phyloP scores from a whole-genome alignment of 1,139 yeast species.

The Protomyces inouyei region DNA sequence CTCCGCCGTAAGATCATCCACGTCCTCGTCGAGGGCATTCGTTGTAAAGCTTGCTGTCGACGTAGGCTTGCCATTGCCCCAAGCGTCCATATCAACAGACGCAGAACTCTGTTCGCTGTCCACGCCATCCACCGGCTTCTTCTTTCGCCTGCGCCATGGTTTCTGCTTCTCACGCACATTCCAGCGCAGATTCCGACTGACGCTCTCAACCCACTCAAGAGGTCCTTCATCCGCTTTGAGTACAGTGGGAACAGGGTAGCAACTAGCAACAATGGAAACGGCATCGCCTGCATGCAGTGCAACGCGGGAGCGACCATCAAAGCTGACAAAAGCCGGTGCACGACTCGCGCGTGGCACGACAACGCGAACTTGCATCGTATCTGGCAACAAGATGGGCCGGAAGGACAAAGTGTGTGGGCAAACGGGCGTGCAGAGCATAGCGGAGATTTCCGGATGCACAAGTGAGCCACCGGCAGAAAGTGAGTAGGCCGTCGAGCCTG shows the following conservation, averaged over 20 bases:
- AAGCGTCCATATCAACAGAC: background rate
- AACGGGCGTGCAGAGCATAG: slow-evolving; percentile 83
- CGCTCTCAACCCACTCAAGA: slow-evolving; percentile 77
- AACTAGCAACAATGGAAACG: slow-evolving; percentile 70
- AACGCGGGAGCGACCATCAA: slow-evolving; percentile 56
- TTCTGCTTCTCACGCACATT: slow-evolving; percentile 76
- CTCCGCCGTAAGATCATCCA: background rate
- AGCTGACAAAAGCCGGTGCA: slow-evolving; percentile 84
- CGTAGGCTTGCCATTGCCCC: background rate
- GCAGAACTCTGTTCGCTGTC: background rate
- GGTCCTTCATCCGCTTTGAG: slow-evolving; percentile 51
- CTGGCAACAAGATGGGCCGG: slow-evolving; percentile 81
- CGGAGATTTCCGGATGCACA: slow-evolving; percentile 85
- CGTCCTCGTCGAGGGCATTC: background rate
- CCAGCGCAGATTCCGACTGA: slow-evolving; percentile 80
- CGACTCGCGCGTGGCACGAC: slow-evolving; percentile 64
- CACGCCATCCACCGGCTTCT: background rate
- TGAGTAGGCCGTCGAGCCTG: slow-evolving; percentile 80
- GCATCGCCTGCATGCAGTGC: slow-evolving; percentile 69
- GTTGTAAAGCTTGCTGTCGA: background rate
- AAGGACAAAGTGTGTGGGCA: slow-evolving; percentile 89
- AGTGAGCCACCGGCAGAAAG: slow-evolving; percentile 86
- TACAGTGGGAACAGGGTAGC: slow-evolving; percentile 82
- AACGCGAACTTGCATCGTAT: slow-evolving; percentile 71
- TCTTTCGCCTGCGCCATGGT: slow-evolving; percentile 11